phyloP scores from a whole-genome alignment of 805 yeast genomes.

The Yamadazyma sp. region DNA sequence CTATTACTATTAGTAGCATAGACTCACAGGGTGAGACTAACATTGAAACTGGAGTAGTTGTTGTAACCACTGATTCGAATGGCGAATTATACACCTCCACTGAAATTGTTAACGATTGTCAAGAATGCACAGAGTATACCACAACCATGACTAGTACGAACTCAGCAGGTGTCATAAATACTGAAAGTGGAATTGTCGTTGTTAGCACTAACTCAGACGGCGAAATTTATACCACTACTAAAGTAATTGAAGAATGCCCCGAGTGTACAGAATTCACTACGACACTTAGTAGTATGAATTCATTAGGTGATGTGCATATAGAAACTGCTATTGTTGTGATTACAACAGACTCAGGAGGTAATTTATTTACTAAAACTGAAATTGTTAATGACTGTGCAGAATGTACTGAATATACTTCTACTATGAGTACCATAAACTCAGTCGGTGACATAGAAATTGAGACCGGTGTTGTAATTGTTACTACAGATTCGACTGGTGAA shows the following conservation, averaged over 20 bases:
- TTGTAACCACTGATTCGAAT: conserved; percentile 9
- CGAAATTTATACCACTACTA: conserved; percentile 9
- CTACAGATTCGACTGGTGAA: neutral
- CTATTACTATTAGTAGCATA: conserved; percentile 13
- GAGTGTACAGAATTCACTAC: conserved; percentile 5
- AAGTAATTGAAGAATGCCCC: conserved; percentile 2
- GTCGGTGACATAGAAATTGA: conserved; percentile 8
- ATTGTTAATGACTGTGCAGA: conserved; percentile 6
- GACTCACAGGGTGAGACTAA: conserved; percentile 9
- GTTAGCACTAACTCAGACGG: neutral
- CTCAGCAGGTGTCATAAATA: too few species aligned
- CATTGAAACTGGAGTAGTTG: conserved; percentile 12
- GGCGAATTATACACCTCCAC: conserved; percentile 13
- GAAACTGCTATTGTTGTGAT: conserved; percentile 13
- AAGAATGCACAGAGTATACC: conserved; percentile 5
- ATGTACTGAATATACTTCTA: conserved; percentile 10
- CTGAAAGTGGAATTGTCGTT: conserved; percentile 12
- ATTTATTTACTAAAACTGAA: conserved; percentile 11
- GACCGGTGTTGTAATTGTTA: conserved; percentile 3
- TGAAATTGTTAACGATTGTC: neutral
- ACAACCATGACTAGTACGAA: conserved; percentile 8
- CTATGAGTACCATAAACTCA: conserved; percentile 13
- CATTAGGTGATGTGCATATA: conserved; percentile 10
- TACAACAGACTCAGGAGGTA: conserved; percentile 13
- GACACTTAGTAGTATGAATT: conserved; percentile 4